phyloP scores from a whole-genome alignment of 768 basidiomycete genomes.

The Albatrellus ellisii region DNA sequence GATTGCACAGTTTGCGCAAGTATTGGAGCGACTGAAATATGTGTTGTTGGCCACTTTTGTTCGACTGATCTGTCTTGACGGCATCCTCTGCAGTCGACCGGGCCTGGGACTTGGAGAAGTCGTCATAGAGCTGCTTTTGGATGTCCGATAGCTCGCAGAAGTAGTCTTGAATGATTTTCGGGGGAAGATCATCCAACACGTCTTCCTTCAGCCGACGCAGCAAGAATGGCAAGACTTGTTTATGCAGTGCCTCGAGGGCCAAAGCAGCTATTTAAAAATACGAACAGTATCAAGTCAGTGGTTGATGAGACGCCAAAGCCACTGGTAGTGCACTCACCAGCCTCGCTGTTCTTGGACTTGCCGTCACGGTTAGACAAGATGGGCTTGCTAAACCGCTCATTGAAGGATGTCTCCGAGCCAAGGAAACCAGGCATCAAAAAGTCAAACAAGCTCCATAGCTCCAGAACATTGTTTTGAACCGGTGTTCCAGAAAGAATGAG shows the following conservation, averaged over 20 bases:
- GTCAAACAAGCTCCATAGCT: slow-evolving; percentile 97
- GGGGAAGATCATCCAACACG: slow-evolving; percentile 88
- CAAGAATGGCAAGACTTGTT: slow-evolving; percentile 97
- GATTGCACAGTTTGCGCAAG: slow-evolving; percentile 94
- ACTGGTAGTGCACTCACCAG: slow-evolving; percentile 42
- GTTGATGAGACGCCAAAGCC: neutral
- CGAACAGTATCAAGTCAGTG: neutral
- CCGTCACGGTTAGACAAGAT: slow-evolving; percentile 92
- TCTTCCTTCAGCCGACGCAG: slow-evolving; percentile 95
- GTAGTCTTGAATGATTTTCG: slow-evolving; percentile 99
- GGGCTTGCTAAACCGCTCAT: slow-evolving; percentile 91
- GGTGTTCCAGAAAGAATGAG: slow-evolving; percentile 94
- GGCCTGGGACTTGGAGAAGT: slow-evolving; percentile 76
- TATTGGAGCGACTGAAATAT: slow-evolving; percentile 97
- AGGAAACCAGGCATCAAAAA: slow-evolving; percentile 99
- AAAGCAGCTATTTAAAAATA: slow-evolving; percentile 62
- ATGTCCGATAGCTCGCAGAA: slow-evolving; percentile 94
- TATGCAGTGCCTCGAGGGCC: slow-evolving; percentile 92
- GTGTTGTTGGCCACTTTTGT: slow-evolving; percentile 53
- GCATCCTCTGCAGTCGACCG: slow-evolving; percentile 49
- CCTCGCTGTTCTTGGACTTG: slow-evolving; percentile 89
- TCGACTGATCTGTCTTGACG: slow-evolving; percentile 29
- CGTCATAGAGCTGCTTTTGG: slow-evolving; percentile 90
- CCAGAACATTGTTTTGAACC: slow-evolving; percentile 97
- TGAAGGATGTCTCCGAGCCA: slow-evolving; percentile 90